Evolutionary conservation across 225 moss, liverwort and hornwort species (phyloP).

Genomic region (Straminergon stramineum): DNA sequence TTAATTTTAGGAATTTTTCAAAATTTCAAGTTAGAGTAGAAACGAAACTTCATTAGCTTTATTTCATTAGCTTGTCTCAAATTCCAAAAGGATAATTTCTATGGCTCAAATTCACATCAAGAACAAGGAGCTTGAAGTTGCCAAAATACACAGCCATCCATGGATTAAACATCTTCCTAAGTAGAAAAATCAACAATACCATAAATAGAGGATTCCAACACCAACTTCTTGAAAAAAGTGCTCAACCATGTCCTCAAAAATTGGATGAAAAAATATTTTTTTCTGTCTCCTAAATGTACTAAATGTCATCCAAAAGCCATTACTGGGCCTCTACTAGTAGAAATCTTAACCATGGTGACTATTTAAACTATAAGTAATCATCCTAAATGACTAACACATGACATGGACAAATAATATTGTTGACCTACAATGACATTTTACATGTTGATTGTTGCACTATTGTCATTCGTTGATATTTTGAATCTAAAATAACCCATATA

Average conservation of each 20-base stretch:
- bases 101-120: not conserved
- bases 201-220: not conserved
- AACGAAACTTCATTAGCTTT: not conserved
- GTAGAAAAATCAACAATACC: not conserved
- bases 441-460: not conserved
- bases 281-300: not conserved
- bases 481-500: fast-evolving
- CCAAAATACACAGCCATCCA: not conserved
- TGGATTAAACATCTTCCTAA: not conserved
- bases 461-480: not conserved
- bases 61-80: not conserved
- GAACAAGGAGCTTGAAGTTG: not conserved
- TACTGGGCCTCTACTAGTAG: not conserved
- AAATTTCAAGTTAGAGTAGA: too few species aligned
- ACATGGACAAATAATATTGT: not conserved
- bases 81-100: not conserved
- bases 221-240: not conserved
- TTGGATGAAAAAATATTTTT: not conserved
- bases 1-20: too few species aligned
- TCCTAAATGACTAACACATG: not conserved
- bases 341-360: not conserved
- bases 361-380: not conserved
- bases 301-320: not conserved
- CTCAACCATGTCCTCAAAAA: not conserved
- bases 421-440: not conserved